Evolutionary conservation across 202 grass and related monocot genomes (phyloP).

Genomic region (Carex arenaria): DNA sequence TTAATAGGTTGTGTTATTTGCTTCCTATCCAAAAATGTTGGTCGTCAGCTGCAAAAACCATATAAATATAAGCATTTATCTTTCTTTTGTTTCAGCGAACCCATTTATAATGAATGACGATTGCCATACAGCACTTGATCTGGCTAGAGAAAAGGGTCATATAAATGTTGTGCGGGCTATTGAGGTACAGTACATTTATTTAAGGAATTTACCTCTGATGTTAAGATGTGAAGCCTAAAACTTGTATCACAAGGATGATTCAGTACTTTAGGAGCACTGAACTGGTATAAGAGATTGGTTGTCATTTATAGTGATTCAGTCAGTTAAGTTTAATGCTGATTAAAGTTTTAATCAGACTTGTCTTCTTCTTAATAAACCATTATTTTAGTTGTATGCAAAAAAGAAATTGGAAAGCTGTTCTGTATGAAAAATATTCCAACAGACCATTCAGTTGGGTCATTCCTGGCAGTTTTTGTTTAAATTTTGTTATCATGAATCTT

Average conservation of each 20-base stretch:
- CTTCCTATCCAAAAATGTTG: background rate
- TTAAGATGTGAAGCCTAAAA: background rate
- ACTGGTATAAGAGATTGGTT: background rate
- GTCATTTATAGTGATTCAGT: background rate
- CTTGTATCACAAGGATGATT: background rate
- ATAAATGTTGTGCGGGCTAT: constrained; percentile 74
- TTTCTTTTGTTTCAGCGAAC: constrained; percentile 47
- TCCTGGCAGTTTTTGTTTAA: background rate
- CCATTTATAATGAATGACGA: constrained; percentile 82
- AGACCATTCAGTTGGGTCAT: background rate
- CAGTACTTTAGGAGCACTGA: background rate
- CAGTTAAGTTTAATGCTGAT: background rate
- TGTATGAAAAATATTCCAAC: background rate
- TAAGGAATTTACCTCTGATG: background rate
- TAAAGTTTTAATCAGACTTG: background rate
- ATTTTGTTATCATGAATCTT: constrained; percentile 14
- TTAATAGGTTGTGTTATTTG: background rate
- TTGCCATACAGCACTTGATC: constrained; percentile 80
- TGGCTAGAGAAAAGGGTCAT: constrained; percentile 92
- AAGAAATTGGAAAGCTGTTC: background rate
- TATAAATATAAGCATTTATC: constrained; percentile 1
- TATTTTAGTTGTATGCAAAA: background rate
- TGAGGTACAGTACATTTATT: constrained; percentile 50
- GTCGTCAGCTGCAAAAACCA: background rate
- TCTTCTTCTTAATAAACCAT: background rate